Conservation (phyloP, 306 rosid species). For the Glycine tomentella region DNA sequence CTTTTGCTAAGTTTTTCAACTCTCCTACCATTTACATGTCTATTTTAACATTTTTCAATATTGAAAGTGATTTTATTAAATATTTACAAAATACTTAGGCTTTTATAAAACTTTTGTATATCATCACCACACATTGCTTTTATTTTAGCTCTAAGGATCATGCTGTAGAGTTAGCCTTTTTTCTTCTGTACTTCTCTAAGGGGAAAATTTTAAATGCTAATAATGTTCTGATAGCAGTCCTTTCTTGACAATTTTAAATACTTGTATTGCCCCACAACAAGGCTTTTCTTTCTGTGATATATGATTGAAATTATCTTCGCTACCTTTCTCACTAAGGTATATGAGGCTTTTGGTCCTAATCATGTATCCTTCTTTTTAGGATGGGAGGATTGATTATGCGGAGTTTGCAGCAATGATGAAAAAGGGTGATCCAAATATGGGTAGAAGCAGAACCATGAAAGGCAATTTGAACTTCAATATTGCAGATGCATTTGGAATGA, state of each 20-base stretch:
- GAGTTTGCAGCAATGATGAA: slow-evolving; percentile 96
- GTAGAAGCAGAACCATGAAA: slow-evolving; percentile 74
- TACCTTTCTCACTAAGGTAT: too few species aligned
- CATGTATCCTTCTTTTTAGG: slow-evolving; percentile 51
- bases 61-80: background rate
- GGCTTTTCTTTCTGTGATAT: too few species aligned
- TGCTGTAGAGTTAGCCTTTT: too few species aligned
- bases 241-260: too few species aligned
- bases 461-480: slow-evolving; percentile 74
- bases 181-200: too few species aligned
- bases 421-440: slow-evolving; percentile 63
- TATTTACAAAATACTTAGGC: too few species aligned
- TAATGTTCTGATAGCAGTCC: too few species aligned
- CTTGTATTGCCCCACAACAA: too few species aligned
- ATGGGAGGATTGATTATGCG: slow-evolving; percentile 84
- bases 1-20: background rate
- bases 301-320: background rate
- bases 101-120: too few species aligned
- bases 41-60: background rate
- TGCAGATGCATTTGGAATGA: slow-evolving; percentile 78
- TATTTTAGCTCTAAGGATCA: too few species aligned
- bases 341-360: background rate
- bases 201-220: too few species aligned
- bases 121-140: too few species aligned
- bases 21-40: background rate